These are phyloP conservation scores for Penicillium flavigenum DNA, from an alignment of 495 filamentous ascomycete species.

Conservation along the genomic window DNA sequence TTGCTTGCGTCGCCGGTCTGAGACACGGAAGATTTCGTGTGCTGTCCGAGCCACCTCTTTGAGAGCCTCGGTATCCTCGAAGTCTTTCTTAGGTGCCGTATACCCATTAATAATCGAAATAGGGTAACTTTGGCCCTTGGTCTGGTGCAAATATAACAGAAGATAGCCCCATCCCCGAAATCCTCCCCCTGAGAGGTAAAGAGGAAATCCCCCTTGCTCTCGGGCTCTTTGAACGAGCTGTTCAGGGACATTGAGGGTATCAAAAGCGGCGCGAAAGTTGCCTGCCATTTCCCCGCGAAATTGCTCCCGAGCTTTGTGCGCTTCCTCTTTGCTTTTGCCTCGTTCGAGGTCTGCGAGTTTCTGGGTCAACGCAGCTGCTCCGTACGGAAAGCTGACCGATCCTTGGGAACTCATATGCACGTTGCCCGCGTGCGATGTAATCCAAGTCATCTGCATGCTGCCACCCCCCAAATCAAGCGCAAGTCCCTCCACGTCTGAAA, in stretches of 20 bases:
- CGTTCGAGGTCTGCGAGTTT: conserved; percentile 53
- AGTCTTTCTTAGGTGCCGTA: conserved; percentile 57
- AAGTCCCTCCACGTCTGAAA: conserved; percentile 63
- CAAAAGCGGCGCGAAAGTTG: conserved; percentile 62
- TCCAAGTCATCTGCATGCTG: conserved; percentile 86
- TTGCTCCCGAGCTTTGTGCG: conserved; percentile 29
- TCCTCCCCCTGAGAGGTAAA: conserved; percentile 84
- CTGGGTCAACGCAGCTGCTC: conserved; percentile 74
- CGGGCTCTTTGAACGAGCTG: conserved; percentile 45
- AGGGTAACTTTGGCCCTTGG: conserved; percentile 70
- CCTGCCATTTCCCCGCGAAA: conserved; percentile 57
- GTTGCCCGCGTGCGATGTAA: conserved; percentile 56
- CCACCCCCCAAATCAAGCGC: conserved; percentile 91
- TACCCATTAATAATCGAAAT: conserved; percentile 86
- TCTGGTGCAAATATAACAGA: conserved; percentile 60
- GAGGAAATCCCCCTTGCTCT: conserved; percentile 57
- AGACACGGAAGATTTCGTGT: conserved; percentile 71
- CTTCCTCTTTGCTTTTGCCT: conserved; percentile 30
- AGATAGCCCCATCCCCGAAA: conserved; percentile 91
- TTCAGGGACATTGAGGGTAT: conserved; percentile 54
- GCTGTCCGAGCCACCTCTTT: conserved; percentile 47
- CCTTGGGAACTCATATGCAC: conserved; percentile 51
- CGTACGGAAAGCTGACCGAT: conserved; percentile 70
- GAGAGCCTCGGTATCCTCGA: conserved; percentile 60
- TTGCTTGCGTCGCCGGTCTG: conserved; percentile 73